Evolutionary conservation across 805 yeast genomes (phyloP).

Genomic region (Torulaspora quercuum): DNA sequence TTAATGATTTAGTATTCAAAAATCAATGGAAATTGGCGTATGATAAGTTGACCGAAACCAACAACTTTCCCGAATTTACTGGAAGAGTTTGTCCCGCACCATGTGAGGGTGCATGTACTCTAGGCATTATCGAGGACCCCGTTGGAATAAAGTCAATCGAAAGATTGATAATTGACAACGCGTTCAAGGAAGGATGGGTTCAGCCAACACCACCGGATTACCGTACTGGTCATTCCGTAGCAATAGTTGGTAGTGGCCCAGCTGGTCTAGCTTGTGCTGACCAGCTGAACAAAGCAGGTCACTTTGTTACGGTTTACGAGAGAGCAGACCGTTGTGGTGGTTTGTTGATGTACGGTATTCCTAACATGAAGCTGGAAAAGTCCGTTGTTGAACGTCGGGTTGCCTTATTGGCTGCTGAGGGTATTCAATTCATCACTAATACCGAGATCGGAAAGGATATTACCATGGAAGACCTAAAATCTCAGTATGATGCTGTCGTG

Average conservation of each 20-base stretch:
- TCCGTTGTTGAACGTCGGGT: constrained; percentile 88
- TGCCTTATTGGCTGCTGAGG: constrained; percentile 86
- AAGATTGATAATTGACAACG: constrained; percentile 93
- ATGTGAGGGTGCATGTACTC: constrained; percentile 94
- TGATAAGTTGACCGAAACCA: constrained; percentile 88
- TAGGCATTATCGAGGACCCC: constrained; percentile 90
- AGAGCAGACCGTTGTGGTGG: constrained; percentile 97
- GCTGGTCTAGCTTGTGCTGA: constrained; percentile 97
- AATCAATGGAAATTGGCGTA: constrained; percentile 94
- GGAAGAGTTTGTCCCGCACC: constrained; percentile 99
- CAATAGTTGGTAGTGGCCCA: constrained; percentile 94
- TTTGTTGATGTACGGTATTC: constrained; percentile 96
- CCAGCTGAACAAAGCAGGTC: constrained; percentile 96
- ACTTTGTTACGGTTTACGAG: constrained; percentile 85
- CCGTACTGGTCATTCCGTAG: constrained; percentile 83
- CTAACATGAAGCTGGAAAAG: constrained; percentile 97
- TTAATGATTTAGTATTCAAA: constrained; percentile 94
- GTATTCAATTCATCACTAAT: constrained; percentile 71
- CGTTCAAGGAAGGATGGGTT: constrained; percentile 96
- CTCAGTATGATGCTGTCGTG: constrained; percentile 74
- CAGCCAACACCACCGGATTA: constrained; percentile 70
- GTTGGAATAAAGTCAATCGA: constrained; percentile 96
- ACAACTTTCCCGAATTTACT: constrained; percentile 97
- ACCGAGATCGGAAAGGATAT: constrained; percentile 84
- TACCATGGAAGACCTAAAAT: constrained; percentile 63